Base-by-base conservation (phyloP, 164 flowering plant species). In the Umbilicus rupestris region DNA sequence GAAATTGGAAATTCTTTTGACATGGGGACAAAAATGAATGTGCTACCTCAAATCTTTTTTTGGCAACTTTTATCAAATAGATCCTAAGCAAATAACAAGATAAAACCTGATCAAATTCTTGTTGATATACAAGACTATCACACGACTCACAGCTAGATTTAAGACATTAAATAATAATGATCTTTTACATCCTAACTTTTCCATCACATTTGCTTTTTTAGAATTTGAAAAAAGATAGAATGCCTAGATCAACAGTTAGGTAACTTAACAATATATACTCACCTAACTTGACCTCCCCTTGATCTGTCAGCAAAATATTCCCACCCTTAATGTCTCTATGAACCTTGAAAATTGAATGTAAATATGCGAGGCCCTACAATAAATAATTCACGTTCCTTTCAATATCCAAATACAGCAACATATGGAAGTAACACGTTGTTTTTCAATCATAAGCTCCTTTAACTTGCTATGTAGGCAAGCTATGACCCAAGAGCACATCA, bases 311-410 rank as follows among this genome's bases (percentile, higher is more conserved):
- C 80, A 92, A 78, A 66, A 95, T 92, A 76, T 95, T 95, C 60
- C 99, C 99, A 72, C 99, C 97, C 77, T 95, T 95, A 42, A 95
- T 90, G 73, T 95, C 99, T 85, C 99, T 84, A 72, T 95, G 99
- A 64, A 95, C 99, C 81, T 95, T 95, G 84, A 90, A 95, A 74
- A 95, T 95, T 63, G 97, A 92, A 76, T 95, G 99, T 87, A 95
- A 78, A 76, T 95, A 95, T 10, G 93, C 83, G 30, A 95, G 80
- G 68, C 99, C 99, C 99, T 95, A 64, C 81, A 85, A 39, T 4
- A 60, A 37, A 41, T 37, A 39, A 50, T 55, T 26, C 60, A 52
- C 3, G 58, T 8, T 55, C 60, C 33, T 28, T 3, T 55, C 19
- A 55, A 33, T 55, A 28, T 28, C 2, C 33, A 28, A 55, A 28